These are phyloP conservation scores for Podospora comata DNA, from an alignment of 495 filamentous ascomycete genomes.

Conservation along the genomic window DNA sequence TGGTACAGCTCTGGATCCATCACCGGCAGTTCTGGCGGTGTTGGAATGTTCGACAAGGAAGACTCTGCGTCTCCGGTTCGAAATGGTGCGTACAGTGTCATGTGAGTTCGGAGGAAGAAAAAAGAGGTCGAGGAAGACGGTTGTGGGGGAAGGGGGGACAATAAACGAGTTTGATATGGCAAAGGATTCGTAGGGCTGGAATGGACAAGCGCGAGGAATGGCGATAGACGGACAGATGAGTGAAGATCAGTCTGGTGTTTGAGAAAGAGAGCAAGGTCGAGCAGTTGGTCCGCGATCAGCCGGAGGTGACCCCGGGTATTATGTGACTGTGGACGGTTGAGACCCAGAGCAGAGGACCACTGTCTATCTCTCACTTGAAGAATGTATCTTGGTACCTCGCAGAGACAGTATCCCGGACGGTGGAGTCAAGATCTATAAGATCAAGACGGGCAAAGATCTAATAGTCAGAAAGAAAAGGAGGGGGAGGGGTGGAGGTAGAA, in stretches of 20 bases:
- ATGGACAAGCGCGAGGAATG: constrained; percentile 3
- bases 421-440: constrained; percentile 7
- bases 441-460: constrained; percentile 2
- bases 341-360: constrained; percentile 2
- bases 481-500: constrained; percentile 9
- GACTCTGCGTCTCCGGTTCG: constrained; percentile 6
- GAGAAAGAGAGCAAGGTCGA: constrained; percentile 10
- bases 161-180: constrained; percentile 21
- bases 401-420: constrained; percentile 14
- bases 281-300: constrained; percentile 15
- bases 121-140: constrained; percentile 9
- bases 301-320: constrained; percentile 13
- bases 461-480: neutral
- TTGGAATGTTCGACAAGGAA: constrained; percentile 1
- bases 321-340: constrained; percentile 10
- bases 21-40: neutral
- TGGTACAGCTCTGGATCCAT: neutral
- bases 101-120: neutral
- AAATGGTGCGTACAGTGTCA: constrained; percentile 4
- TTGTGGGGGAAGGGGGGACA: constrained; percentile 18
- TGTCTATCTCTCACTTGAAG: neutral
- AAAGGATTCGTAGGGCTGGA: neutral
- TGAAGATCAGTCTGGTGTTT: neutral
- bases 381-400: constrained; percentile 14
- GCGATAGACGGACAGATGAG: neutral